Conservation (phyloP, 805 yeast genomes). For the Kluyveromyces lactis region DNA sequence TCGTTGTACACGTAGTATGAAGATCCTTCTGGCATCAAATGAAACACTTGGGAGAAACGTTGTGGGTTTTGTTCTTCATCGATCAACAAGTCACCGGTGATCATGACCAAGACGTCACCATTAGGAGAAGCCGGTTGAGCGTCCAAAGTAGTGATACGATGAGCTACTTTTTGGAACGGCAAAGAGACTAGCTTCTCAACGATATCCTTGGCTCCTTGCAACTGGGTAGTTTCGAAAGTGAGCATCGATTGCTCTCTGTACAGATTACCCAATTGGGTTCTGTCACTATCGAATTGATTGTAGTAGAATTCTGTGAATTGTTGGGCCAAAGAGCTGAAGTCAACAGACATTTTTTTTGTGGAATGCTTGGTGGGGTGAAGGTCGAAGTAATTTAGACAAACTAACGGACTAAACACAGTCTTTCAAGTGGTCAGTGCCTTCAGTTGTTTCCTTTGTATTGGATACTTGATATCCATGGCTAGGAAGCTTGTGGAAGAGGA, state of each 20-base stretch:
- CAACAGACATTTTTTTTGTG: constrained; percentile 27
- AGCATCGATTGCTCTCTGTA: constrained; percentile 97
- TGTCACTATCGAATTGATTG: constrained; percentile 88
- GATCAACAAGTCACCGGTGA: constrained; percentile 84
- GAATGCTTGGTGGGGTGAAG: not conserved
- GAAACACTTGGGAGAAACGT: constrained; percentile 96
- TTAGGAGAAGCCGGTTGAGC: constrained; percentile 95
- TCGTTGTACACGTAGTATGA: constrained; percentile 95
- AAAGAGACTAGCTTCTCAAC: constrained; percentile 84
- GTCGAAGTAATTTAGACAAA: no score
- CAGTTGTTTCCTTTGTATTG: no score
- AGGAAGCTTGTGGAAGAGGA: no score
- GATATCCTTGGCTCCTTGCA: constrained; percentile 89
- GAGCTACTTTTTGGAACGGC: constrained; percentile 89
- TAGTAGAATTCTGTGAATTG: constrained; percentile 94
- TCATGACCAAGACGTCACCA: constrained; percentile 93
- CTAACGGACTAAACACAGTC: no score
- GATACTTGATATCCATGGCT: no score
- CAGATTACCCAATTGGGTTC: constrained; percentile 84
- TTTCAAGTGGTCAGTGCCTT: no score
- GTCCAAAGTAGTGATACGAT: constrained; percentile 88
- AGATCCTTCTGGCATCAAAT: constrained; percentile 84
- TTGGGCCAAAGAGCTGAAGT: constrained; percentile 43
- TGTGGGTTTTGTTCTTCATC: constrained; percentile 96
- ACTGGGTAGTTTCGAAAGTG: constrained; percentile 89